Evolutionary conservation across 768 basidiomycete species (phyloP).

Genomic region (Boletus vermiculosoides): DNA sequence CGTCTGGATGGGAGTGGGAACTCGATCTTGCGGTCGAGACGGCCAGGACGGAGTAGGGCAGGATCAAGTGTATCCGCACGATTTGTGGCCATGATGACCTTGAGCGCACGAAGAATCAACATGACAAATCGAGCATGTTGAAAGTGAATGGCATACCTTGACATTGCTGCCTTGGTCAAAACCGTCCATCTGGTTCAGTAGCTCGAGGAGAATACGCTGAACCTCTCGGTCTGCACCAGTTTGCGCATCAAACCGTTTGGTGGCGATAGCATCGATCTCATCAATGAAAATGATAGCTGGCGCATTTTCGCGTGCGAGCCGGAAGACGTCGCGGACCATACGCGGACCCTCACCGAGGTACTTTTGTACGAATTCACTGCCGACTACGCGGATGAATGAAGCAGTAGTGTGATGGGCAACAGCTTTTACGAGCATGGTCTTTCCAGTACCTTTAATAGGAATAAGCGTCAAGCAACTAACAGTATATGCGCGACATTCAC

Average conservation of each 20-base stretch:
- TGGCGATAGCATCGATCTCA: slow-evolving; percentile 97
- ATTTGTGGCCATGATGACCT: slow-evolving; percentile 99
- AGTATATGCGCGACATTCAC: slow-evolving; percentile 39
- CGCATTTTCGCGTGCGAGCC: slow-evolving; percentile 93
- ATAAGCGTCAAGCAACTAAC: slow-evolving; percentile 2
- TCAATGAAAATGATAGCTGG: slow-evolving; percentile 99
- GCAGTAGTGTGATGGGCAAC: slow-evolving; percentile 98
- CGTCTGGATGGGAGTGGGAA: slow-evolving; percentile 93
- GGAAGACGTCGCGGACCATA: slow-evolving; percentile 99
- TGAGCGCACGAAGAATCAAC: neutral
- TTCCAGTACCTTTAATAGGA: slow-evolving; percentile 79
- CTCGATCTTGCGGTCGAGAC: slow-evolving; percentile 97
- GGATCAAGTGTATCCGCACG: slow-evolving; percentile 98
- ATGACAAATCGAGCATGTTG: neutral
- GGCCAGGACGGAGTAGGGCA: slow-evolving; percentile 94
- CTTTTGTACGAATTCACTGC: slow-evolving; percentile 98
- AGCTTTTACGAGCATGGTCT: slow-evolving; percentile 99
- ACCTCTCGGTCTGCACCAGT: slow-evolving; percentile 99
- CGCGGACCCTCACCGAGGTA: slow-evolving; percentile 99
- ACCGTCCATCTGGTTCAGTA: slow-evolving; percentile 99
- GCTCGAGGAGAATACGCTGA: slow-evolving; percentile 94
- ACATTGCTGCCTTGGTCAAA: slow-evolving; percentile 99
- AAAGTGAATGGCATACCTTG: slow-evolving; percentile 55
- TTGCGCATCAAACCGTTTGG: slow-evolving; percentile 99
- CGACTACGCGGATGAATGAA: slow-evolving; percentile 96